A percentile compares a stretch with the other conserved stretches of the same genome.
Evolutionary conservation across 371 early-diverging fungal species (phyloP).

Genomic region (Rhizopus sp.): DNA sequence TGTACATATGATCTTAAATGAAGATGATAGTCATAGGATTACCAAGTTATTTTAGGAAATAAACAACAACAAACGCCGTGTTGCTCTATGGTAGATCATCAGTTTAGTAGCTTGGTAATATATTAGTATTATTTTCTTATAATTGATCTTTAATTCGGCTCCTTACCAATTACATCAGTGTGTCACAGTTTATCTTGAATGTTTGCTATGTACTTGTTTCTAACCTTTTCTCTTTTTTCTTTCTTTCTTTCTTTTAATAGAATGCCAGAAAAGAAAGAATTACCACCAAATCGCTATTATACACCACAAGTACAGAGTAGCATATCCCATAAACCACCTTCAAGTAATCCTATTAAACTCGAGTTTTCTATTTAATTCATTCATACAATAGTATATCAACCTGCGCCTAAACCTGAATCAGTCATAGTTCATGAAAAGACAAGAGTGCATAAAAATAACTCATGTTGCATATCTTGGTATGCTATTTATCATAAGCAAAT

Average conservation of each 20-base stretch:
- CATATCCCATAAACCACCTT: not conserved
- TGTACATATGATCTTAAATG: no score
- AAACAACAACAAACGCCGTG: no score
- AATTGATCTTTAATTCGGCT: not conserved
- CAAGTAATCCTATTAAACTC: not conserved
- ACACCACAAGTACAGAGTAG: not conserved
- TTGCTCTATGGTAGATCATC: no score
- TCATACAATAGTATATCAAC: not conserved
- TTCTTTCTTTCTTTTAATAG: not conserved
- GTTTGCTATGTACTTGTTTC: not conserved
- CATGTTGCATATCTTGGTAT: conserved; percentile 1
- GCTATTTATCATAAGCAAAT: not conserved
- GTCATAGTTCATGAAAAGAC: not conserved
- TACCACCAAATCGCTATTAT: conserved; percentile 1
- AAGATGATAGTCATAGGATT: no score
- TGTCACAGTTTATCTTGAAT: conserved; percentile 1
- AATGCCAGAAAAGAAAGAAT: not conserved
- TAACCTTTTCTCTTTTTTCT: not conserved
- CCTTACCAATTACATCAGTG: not conserved
- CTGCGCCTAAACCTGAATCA: conserved; percentile 1
- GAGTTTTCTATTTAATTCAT: not conserved
- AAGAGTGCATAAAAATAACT: conserved; percentile 3
- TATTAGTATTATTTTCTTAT: no score
- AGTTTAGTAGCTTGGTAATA: no score
- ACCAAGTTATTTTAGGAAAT: no score